A percentile compares a stretch with the other conserved stretches of the same genome.
These are phyloP conservation scores for Fusarium incarnatum DNA, from an alignment of 2,329 filamentous ascomycete genomes.

Conservation along the genomic window DNA sequence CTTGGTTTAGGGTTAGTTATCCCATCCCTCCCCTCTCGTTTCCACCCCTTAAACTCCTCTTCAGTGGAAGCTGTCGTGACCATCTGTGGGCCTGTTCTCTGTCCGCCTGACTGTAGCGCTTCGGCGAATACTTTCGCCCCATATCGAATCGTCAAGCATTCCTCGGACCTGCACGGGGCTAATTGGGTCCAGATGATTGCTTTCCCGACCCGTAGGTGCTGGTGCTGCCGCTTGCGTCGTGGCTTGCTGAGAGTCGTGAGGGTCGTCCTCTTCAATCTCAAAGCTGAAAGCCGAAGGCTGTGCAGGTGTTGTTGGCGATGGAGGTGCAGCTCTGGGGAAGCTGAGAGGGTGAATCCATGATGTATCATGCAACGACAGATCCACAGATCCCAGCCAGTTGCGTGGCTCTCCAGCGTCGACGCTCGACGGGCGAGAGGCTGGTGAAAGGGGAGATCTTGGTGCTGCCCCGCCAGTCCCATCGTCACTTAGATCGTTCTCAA, in stretches of 20 bases:
- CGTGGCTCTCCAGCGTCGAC: constrained; percentile 52
- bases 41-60: constrained; percentile 32
- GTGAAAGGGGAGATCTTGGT: constrained; percentile 40
- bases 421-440: constrained; percentile 37
- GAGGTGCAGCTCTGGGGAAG: constrained; percentile 61
- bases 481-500: constrained; percentile 78
- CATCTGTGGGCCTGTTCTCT: constrained; percentile 51
- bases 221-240: constrained; percentile 58
- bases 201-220: constrained; percentile 69
- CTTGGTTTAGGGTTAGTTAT: constrained; percentile 15
- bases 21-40: constrained; percentile 4
- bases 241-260: constrained; percentile 48
- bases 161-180: constrained; percentile 79
- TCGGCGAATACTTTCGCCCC: constrained; percentile 91
- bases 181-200: constrained; percentile 46
- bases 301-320: constrained; percentile 56
- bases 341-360: constrained; percentile 63
- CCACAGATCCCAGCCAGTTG: constrained; percentile 58
- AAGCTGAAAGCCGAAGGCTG: constrained; percentile 70
- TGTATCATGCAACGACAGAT: constrained; percentile 54
- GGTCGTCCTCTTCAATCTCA: constrained; percentile 62
- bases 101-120: constrained; percentile 78
- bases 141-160: constrained; percentile 88
- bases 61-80: constrained; percentile 48
- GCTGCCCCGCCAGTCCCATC: constrained; percentile 40